phyloP scores from a whole-genome alignment of 2,329 filamentous ascomycete species.

The Sarocladium oryzae region DNA sequence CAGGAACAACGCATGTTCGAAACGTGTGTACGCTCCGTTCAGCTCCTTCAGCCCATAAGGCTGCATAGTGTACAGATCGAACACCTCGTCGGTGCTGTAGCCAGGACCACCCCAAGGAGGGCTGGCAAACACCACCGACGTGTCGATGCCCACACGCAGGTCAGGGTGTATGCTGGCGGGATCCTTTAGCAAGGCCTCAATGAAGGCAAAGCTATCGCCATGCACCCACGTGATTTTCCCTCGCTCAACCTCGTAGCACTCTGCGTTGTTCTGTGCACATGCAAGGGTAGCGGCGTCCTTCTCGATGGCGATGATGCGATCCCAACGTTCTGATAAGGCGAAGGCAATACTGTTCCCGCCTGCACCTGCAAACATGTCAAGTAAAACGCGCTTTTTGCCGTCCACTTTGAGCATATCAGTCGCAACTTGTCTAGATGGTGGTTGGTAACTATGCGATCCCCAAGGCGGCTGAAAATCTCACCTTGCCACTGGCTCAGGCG shows the following conservation, averaged over 20 bases:
- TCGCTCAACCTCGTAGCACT: constrained; percentile 71
- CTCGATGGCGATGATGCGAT: constrained; percentile 82
- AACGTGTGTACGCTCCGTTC: constrained; percentile 51
- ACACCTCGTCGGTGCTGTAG: constrained; percentile 58
- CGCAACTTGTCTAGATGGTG: constrained; percentile 59
- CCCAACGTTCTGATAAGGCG: constrained; percentile 72
- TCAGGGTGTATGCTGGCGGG: constrained; percentile 30
- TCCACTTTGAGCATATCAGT: constrained; percentile 56
- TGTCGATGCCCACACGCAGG: constrained; percentile 32
- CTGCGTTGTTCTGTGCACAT: constrained; percentile 89
- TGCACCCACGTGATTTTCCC: constrained; percentile 74
- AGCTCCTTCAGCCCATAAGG: constrained; percentile 69
- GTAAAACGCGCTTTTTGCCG: constrained; percentile 53
- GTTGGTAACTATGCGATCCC: background rate
- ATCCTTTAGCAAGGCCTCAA: constrained; percentile 39
- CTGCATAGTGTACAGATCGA: constrained; percentile 79
- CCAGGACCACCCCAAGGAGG: constrained; percentile 55
- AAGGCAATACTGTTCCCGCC: constrained; percentile 97
- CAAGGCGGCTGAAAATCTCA: constrained; percentile 32
- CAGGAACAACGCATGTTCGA: constrained; percentile 69
- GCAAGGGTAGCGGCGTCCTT: constrained; percentile 71
- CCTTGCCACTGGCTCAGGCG: constrained; percentile 85
- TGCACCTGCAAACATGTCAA: constrained; percentile 87
- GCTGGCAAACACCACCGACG: constrained; percentile 48
- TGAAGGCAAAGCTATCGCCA: constrained; percentile 76